Conservation (phyloP, 2,329 filamentous ascomycete genomes). For the Xylaria multiplex region DNA sequence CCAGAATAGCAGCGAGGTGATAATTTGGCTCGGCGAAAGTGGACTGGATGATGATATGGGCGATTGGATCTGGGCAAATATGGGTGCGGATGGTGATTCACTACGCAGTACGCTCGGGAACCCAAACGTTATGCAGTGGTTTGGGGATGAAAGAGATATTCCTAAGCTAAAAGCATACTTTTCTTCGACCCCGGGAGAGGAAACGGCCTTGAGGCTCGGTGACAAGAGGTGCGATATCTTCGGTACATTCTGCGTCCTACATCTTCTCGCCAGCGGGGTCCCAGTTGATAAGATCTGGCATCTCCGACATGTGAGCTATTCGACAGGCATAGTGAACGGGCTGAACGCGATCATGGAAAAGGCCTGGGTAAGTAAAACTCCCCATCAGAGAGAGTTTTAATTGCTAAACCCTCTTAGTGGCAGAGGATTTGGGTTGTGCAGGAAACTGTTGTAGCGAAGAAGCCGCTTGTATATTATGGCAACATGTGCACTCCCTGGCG, state of each 20-base stretch:
- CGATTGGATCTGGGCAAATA: conserved; percentile 18
- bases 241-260: conserved; percentile 35
- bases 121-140: conserved; percentile 32
- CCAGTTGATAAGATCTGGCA: conserved; percentile 37
- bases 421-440: conserved; percentile 40
- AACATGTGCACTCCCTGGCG: conserved; percentile 36
- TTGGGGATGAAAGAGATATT: conserved; percentile 31
- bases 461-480: conserved; percentile 32
- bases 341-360: conserved; percentile 34
- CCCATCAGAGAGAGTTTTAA: background rate
- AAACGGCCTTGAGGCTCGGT: background rate
- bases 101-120: conserved; percentile 9
- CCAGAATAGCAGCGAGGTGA: conserved; percentile 33
- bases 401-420: conserved; percentile 31
- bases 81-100: background rate
- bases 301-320: conserved; percentile 33
- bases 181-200: conserved; percentile 13
- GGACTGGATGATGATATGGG: conserved; percentile 31
- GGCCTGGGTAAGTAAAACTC: conserved; percentile 34
- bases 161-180: conserved; percentile 32
- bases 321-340: conserved; percentile 31
- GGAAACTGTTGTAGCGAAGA: conserved; percentile 37
- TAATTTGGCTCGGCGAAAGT: conserved; percentile 40
- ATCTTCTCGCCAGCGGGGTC: conserved; percentile 32
- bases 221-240: conserved; percentile 32